phyloP scores from a whole-genome alignment of 768 basidiomycete species.

The Cubamyces lactineus region DNA sequence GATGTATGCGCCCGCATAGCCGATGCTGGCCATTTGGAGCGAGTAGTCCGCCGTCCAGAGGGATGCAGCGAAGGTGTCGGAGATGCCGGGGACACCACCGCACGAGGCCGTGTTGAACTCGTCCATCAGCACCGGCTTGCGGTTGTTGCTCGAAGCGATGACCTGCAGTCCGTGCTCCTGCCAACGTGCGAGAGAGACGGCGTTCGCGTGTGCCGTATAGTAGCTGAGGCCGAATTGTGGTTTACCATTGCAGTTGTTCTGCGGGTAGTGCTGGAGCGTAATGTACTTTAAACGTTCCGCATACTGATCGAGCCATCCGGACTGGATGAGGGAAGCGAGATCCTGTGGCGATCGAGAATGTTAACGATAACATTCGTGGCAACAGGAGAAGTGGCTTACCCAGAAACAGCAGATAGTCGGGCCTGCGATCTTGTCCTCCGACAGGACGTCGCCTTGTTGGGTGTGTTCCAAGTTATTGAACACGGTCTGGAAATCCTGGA shows the following conservation, averaged over 20 bases:
- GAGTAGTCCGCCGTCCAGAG: constrained; percentile 58
- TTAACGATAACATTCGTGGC: background rate
- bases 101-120: constrained; percentile 60
- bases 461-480: constrained; percentile 41
- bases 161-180: constrained; percentile 46
- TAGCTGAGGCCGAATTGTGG: constrained; percentile 44
- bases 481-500: constrained; percentile 47
- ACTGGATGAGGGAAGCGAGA: constrained; percentile 45
- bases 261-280: constrained; percentile 55
- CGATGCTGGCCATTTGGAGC: constrained; percentile 52
- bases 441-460: constrained; percentile 43
- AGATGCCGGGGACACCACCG: constrained; percentile 53
- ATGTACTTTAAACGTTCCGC: constrained; percentile 50
- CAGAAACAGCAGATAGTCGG: constrained; percentile 57
- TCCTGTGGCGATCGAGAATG: constrained; percentile 36
- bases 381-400: constrained; percentile 37
- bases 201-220: constrained; percentile 51
- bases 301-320: constrained; percentile 45
- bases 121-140: constrained; percentile 48
- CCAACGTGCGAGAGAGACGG: constrained; percentile 48
- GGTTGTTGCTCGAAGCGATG: constrained; percentile 36
- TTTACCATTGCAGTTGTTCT: constrained; percentile 44
- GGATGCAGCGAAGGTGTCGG: constrained; percentile 53
- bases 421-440: constrained; percentile 46
- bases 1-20: constrained; percentile 52